phyloP scores from a whole-genome alignment of 371 early-diverging fungal genomes.

The Actinomucor elegans region DNA sequence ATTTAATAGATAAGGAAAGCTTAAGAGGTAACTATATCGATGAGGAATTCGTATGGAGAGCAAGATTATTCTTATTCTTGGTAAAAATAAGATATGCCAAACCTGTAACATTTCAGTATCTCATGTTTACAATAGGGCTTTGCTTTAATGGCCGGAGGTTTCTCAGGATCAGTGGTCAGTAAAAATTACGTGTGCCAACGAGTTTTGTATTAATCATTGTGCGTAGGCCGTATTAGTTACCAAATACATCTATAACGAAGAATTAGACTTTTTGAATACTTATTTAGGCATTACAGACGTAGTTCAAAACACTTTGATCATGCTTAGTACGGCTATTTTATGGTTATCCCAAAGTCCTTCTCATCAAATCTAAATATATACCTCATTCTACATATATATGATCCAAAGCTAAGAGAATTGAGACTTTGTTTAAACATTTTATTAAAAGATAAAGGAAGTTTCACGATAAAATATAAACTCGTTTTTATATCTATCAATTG shows the following conservation, averaged over 20 bases:
- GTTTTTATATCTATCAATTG: too few species aligned
- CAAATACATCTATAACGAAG: conserved; percentile 67
- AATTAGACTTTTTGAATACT: conserved; percentile 44
- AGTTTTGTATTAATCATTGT: background rate
- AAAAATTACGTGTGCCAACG: background rate
- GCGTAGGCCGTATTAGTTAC: conserved; percentile 62
- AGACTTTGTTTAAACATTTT: too few species aligned
- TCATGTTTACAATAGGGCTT: conserved; percentile 48
- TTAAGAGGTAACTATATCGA: conserved; percentile 44
- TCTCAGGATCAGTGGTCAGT: conserved; percentile 72
- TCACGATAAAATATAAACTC: too few species aligned
- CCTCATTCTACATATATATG: too few species aligned
- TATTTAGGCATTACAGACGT: conserved; percentile 66
- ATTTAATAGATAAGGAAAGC: conserved; percentile 52
- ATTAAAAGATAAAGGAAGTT: too few species aligned
- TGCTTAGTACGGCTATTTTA: conserved; percentile 39
- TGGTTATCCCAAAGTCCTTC: conserved; percentile 14
- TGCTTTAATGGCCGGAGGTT: conserved; percentile 70
- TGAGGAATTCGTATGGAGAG: conserved; percentile 53
- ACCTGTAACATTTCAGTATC: background rate
- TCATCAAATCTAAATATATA: too few species aligned
- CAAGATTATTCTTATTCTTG: conserved; percentile 67
- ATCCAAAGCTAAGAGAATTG: too few species aligned
- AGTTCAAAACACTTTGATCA: conserved; percentile 65
- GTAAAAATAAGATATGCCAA: conserved; percentile 4